Conservation (phyloP, 2,329 filamentous ascomycete species). For the Xylariaceae sp. region DNA sequence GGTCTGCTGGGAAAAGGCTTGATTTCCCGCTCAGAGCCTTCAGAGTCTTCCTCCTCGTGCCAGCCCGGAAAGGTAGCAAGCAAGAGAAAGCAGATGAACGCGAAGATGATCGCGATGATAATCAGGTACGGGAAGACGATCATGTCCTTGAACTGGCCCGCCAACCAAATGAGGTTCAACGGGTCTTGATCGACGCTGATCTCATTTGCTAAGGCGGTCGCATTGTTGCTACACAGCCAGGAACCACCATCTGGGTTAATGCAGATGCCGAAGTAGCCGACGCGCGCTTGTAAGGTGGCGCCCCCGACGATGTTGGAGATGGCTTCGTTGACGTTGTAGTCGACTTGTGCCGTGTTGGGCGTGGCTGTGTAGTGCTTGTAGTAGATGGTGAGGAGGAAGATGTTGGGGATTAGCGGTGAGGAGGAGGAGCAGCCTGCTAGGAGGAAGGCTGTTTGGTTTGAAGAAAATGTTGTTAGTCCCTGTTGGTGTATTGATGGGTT, state of each 20-base stretch:
- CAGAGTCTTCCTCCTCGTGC: conserved; percentile 83
- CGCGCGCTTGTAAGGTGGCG: conserved; percentile 81
- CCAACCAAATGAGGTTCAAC: conserved; percentile 94
- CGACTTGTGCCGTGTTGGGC: conserved; percentile 82
- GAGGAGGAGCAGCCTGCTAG: conserved; percentile 96
- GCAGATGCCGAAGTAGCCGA: conserved; percentile 98
- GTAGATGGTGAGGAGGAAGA: conserved; percentile 98
- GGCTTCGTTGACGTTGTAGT: conserved; percentile 79
- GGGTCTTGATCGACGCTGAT: conserved; percentile 90
- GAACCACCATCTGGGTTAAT: conserved; percentile 85
- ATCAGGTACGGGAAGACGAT: conserved; percentile 97
- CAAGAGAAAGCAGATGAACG: conserved; percentile 91
- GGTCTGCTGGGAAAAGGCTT: conserved; percentile 91
- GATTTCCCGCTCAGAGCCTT: conserved; percentile 81
- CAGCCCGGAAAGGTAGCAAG: conserved; percentile 96
- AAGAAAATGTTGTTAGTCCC: conserved; percentile 3
- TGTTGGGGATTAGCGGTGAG: conserved; percentile 87
- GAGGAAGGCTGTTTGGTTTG: conserved; percentile 65
- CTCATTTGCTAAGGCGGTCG: conserved; percentile 85
- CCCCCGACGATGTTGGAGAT: conserved; percentile 86
- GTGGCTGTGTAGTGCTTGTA: conserved; percentile 81
- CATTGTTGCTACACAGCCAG: conserved; percentile 96
- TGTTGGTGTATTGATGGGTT: conserved; percentile 1
- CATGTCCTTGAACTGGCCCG: conserved; percentile 94
- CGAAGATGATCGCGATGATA: conserved; percentile 96